phyloP scores from a whole-genome alignment of 768 basidiomycete species.

The Pleurotus citrinopileatus region DNA sequence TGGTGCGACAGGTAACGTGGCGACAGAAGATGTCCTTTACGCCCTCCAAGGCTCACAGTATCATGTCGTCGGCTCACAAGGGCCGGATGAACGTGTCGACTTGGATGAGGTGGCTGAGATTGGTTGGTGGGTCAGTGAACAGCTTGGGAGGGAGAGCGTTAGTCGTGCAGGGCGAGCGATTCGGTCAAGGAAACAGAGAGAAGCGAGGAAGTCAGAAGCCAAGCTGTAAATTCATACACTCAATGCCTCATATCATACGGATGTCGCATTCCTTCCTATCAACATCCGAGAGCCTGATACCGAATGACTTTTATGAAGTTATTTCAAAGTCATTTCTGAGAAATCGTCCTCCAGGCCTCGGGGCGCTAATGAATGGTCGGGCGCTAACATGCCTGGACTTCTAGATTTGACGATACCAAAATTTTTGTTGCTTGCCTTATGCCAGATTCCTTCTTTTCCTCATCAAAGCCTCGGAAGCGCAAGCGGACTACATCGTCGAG shows the following conservation, averaged over 20 bases:
- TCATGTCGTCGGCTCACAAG: conserved; percentile 42
- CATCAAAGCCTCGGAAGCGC: conserved; percentile 15
- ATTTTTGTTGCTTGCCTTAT: conserved; percentile 1
- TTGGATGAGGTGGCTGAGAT: conserved; percentile 69
- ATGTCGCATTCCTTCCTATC: no score
- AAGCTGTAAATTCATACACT: conserved; percentile 14
- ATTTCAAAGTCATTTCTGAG: no score
- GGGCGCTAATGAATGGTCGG: no score
- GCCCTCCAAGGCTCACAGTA: conserved; percentile 67
- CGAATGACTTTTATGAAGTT: no score
- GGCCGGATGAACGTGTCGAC: conserved; percentile 37
- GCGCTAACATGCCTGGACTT: no score
- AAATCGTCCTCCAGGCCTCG: no score
- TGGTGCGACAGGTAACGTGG: conserved; percentile 92
- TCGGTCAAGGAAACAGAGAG: conserved; percentile 44
- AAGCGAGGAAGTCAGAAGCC: conserved; percentile 17
- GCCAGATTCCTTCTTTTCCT: conserved; percentile 16
- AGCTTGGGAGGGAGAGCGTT: conserved; percentile 62
- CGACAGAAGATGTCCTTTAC: conserved; percentile 90
- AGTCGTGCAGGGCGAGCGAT: conserved; percentile 79
- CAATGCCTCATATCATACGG: no score
- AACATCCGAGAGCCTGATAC: no score
- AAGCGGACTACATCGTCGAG: conserved; percentile 8
- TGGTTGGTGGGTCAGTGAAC: conserved; percentile 79
- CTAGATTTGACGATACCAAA: no score